A percentile compares a stretch with the other conserved stretches of the same genome.
Conservation (phyloP, 139 green algal genomes). For the Raphidocelis subcapitata region DNA sequence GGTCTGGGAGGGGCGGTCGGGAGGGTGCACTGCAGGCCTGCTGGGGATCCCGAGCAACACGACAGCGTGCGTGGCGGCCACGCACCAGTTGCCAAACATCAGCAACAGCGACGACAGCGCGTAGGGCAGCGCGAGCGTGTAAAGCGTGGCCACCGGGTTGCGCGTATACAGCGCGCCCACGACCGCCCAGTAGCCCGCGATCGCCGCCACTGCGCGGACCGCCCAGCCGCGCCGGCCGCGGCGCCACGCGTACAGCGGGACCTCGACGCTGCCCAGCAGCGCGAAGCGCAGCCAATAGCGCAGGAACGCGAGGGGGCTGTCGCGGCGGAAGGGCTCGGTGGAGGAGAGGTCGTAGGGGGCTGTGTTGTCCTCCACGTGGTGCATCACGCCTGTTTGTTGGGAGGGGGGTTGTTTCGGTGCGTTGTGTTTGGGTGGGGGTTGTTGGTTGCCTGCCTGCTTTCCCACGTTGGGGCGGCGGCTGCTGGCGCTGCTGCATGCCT, state of each 20-base stretch:
- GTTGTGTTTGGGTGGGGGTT: too few relatives aligned
- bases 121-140: slow-evolving; percentile 74
- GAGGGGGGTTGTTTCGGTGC: too few relatives aligned
- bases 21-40: too few relatives aligned
- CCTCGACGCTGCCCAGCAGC: slow-evolving; percentile 61
- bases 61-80: too few relatives aligned
- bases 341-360: slow-evolving; percentile 66
- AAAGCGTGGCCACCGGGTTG: slow-evolving; percentile 58
- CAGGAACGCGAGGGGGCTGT: slow-evolving; percentile 71
- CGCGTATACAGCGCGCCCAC: slow-evolving; percentile 28
- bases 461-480: too few relatives aligned
- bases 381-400: too few relatives aligned
- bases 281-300: slow-evolving; percentile 78
- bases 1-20: too few relatives aligned
- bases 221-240: slow-evolving; percentile 31
- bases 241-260: slow-evolving; percentile 59
- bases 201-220: slow-evolving; percentile 23
- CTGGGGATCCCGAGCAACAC: too few relatives aligned
- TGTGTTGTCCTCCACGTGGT: slow-evolving; percentile 82
- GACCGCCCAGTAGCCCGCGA: slow-evolving; percentile 33
- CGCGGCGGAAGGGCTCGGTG: slow-evolving; percentile 79
- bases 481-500: too few relatives aligned
- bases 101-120: slow-evolving; percentile 72
- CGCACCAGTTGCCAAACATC: slow-evolving; percentile 92
- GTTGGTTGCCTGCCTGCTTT: too few relatives aligned